Evolutionary conservation across 352 stramenopile species (phyloP), one percentile per base, ranked within the genome.

Genomic region (Pythium myriotylum): DNA sequence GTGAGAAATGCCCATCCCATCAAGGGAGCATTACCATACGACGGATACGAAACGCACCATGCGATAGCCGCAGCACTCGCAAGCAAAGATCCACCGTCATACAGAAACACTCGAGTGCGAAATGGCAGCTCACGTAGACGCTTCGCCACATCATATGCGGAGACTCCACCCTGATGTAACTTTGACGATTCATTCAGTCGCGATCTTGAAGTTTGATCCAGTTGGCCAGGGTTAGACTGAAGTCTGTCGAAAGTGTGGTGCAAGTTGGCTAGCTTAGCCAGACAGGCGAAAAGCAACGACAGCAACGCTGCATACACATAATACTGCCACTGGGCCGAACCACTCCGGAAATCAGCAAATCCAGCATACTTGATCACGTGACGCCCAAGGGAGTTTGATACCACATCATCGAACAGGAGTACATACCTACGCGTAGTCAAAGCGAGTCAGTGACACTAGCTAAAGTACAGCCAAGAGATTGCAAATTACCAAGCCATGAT

Each of bases 11-110:
- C 84, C 59, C 81, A 75, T 2, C 58, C 83, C 47, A 90, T 77
- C 47, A 94, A 76, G 10, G 77, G 73, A 5, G 84, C 66, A 19
- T 77, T 91, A 22, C 73, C 59, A 45, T 95, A 95, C 33, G 86
- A 94, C 43, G 86, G 86, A 46, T 95, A 95, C 33, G 83, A 92
- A 0, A 92, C 83, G 56, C 81, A 88, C 83, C 83, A 92, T 13
- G 81, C 70, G 40, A 90, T 90, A 1, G 81, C 79, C 17, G 75
- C 83, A 39, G 73, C 79, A 57, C 83, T 88, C 16, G 79, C 83
- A 2, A 92, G 59, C 17, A 95, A 50, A 19, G 88, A 65, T 1
- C 84, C 82, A 40, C 84, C 84, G 33, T 93, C 84, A 12, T 78
- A 68, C 0, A 89, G 62, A 56, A 95, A 92, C 3, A 87, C 70